Percentiles rank a stretch among this genome's conserved stretches.
These are phyloP conservation scores for Cercospora berteroae DNA, from an alignment of 2,329 filamentous ascomycete species.

Conservation along the genomic window DNA sequence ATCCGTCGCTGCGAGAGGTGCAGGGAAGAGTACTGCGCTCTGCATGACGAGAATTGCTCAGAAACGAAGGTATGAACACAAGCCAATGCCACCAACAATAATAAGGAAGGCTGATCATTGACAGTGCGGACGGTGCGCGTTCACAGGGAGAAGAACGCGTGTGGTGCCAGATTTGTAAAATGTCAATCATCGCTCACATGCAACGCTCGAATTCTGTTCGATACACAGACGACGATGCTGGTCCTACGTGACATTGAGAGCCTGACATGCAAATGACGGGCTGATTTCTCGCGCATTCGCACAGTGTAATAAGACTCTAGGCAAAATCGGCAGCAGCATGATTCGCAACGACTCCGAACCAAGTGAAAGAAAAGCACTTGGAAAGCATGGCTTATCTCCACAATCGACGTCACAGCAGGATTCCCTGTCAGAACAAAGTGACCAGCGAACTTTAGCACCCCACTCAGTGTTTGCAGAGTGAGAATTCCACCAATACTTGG, in stretches of 20 bases:
- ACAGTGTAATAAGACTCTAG: background rate
- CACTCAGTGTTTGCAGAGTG: background rate
- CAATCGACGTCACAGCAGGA: slow-evolving; percentile 15
- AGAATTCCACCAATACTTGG: background rate
- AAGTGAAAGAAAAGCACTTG: background rate
- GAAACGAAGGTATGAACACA: slow-evolving; percentile 47
- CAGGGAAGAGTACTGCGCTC: slow-evolving; percentile 75
- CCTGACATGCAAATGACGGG: background rate
- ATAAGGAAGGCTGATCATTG: slow-evolving; percentile 4
- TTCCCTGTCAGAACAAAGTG: slow-evolving; percentile 2
- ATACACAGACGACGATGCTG: background rate
- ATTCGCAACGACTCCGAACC: background rate
- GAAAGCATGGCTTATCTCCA: slow-evolving; percentile 8
- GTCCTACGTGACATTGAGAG: background rate
- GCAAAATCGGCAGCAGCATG: background rate
- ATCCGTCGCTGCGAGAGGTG: slow-evolving; percentile 72
- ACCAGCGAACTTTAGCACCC: slow-evolving; percentile 8
- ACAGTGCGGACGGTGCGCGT: slow-evolving; percentile 43
- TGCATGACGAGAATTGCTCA: slow-evolving; percentile 79
- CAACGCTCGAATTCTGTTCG: background rate
- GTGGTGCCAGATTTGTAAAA: slow-evolving; percentile 36
- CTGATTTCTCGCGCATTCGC: background rate
- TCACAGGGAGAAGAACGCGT: slow-evolving; percentile 38
- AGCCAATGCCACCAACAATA: background rate
- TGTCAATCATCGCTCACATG: background rate